Base-by-base conservation (phyloP, 495 filamentous ascomycete genomes). In the Penicillium antarcticum region DNA sequence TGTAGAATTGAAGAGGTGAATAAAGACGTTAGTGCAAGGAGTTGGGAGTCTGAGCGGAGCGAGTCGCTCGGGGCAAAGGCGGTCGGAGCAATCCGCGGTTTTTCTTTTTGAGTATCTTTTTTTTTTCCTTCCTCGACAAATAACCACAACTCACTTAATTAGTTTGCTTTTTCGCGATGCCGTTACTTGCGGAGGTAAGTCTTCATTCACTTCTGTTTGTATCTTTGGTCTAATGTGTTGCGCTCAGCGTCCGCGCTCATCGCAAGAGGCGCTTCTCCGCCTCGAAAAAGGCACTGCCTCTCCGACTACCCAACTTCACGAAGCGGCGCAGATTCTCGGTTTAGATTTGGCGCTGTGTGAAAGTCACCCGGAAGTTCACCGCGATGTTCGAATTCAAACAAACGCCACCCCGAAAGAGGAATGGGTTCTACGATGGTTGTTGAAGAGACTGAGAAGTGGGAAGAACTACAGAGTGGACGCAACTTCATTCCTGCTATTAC, bases 341-440 rank as follows among this genome's bases (percentile, higher is more conserved):
- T 43, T 80, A n/a, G 68, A 79, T 31, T 59, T 72, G 37, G 46
- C 63, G 7, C 55, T 71, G 19, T 72, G 66, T 45, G 66, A 67
- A 7, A 65, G 66, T 42, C 61, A 73, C 48, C 60, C 66, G 10
- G 56, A 67, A 16, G 68, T 62, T 45, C 61, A 67, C 56, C 57
- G 58, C 48, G 43, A 65, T 58, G 56, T 54, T 47, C 49, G 64
- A 36, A 34, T 58, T 24, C 52, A 59, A 46, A 53, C 44, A 19
- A 48, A 63, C 33, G 58, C 65, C 12, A 69, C 70, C 11, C 74
- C 75, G 17, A 78, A 83, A 65, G 79, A 83, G 54, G 83, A 87
- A 66, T 88, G 83, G 83, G 72, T 85, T 7, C 62, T 87, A 19
- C 74, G 78, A 54, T 89, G 86, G 86, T 62, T 88, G 21, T 71